Conservation (phyloP, 148 eudicot species). For the Silene latifolia region DNA sequence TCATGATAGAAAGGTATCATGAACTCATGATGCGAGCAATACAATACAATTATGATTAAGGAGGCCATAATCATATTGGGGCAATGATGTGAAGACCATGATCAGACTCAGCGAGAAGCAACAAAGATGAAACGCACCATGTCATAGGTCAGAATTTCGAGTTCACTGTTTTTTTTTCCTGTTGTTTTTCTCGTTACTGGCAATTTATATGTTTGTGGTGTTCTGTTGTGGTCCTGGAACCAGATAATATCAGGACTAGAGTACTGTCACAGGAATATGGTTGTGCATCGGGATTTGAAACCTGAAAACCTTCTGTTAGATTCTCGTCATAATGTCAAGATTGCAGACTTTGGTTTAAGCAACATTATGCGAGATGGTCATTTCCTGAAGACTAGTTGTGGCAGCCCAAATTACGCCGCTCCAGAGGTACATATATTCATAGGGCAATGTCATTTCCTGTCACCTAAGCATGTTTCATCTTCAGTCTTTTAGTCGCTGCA, state of each 20-base stretch:
- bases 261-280: conserved; percentile 97
- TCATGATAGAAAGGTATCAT: too few species aligned
- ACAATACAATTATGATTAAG: too few species aligned
- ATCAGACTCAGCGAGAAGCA: too few species aligned
- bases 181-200: too few species aligned
- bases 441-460: too few species aligned
- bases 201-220: not conserved
- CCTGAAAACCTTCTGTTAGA: conserved; percentile 97
- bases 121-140: too few species aligned
- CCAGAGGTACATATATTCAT: conserved; percentile 61
- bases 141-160: too few species aligned
- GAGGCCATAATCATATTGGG: too few species aligned
- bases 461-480: too few species aligned
- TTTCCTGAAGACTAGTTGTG: conserved; percentile 97
- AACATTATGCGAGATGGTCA: conserved; percentile 98
- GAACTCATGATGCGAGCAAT: too few species aligned
- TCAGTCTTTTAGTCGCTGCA: too few species aligned
- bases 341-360: conserved; percentile 98
- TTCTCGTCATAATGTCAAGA: conserved; percentile 79
- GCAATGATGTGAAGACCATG: too few species aligned
- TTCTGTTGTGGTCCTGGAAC: conserved; percentile 8
- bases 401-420: conserved; percentile 98
- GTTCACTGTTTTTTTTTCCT: not conserved
- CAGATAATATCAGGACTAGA: conserved; percentile 98
- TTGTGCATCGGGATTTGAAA: conserved; percentile 95